phyloP scores from a whole-genome alignment of 768 basidiomycete genomes.

The Sarcodon sp. region DNA sequence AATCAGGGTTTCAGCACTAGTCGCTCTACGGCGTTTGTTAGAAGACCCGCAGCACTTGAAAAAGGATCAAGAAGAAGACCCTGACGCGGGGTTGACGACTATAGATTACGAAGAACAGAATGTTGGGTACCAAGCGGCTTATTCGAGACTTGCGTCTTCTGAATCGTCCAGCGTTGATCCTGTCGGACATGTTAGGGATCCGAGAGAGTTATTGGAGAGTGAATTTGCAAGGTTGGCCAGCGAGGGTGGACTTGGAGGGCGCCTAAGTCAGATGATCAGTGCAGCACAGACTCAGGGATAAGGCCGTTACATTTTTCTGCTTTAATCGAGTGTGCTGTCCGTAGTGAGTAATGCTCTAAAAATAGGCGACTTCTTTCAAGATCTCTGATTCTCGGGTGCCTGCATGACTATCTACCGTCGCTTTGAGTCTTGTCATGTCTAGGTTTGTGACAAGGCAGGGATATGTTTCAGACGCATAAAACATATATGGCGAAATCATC shows the following conservation, averaged over 20 bases:
- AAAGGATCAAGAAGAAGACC: slow-evolving; percentile 32
- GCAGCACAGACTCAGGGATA: not conserved
- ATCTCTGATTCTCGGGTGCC: no score
- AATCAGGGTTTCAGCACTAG: slow-evolving; percentile 55
- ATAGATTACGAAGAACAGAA: slow-evolving; percentile 87
- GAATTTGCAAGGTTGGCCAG: slow-evolving; percentile 10
- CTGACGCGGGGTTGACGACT: slow-evolving; percentile 47
- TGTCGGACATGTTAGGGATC: slow-evolving; percentile 16
- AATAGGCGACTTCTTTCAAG: no score
- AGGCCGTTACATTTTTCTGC: no score
- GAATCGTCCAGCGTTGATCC: slow-evolving; percentile 24
- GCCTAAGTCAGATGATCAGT: not conserved
- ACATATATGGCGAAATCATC: no score
- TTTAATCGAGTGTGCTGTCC: no score
- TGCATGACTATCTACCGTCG: no score
- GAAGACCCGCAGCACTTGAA: slow-evolving; percentile 61
- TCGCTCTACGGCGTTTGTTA: slow-evolving; percentile 65
- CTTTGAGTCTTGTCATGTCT: no score
- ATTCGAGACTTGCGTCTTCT: slow-evolving; percentile 75
- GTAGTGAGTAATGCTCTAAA: no score
- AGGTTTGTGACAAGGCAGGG: no score
- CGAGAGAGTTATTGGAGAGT: slow-evolving; percentile 12
- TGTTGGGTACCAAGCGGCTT: slow-evolving; percentile 89
- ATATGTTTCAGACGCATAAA: no score
- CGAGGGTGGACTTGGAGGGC: not conserved